Conservation (phyloP, 371 early-diverging fungal genomes). For the Mortierella sp. region DNA sequence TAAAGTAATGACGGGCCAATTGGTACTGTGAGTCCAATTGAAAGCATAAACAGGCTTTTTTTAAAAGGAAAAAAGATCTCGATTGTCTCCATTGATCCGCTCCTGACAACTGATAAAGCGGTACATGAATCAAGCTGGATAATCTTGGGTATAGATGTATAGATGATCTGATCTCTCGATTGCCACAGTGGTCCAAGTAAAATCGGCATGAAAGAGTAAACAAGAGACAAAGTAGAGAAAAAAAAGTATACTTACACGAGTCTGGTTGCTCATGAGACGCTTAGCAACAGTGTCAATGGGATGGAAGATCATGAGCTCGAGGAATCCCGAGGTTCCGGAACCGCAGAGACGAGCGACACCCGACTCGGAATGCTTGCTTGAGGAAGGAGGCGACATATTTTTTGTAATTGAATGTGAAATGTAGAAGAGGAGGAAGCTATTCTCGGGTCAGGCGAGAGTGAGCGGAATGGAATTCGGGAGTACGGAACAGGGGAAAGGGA, state of each 20-base stretch:
- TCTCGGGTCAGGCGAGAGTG: conserved; percentile 5
- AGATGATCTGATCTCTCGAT: too few species aligned
- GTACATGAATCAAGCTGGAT: too few species aligned
- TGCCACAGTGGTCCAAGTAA: background rate
- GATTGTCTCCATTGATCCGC: too few species aligned
- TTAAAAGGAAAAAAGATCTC: too few species aligned
- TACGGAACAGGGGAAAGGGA: conserved; percentile 8
- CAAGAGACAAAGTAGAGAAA: background rate
- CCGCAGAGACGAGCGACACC: conserved; percentile 90
- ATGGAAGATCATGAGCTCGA: conserved; percentile 96
- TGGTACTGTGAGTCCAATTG: background rate
- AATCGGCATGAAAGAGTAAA: background rate
- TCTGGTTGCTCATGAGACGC: conserved; percentile 96
- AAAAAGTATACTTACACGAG: conserved; percentile 68
- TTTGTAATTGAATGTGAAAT: conserved; percentile 9
- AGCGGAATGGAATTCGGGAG: conserved; percentile 12
- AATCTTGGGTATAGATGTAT: too few species aligned
- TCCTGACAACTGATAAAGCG: too few species aligned
- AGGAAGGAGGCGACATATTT: conserved; percentile 74
- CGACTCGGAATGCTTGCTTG: conserved; percentile 81
- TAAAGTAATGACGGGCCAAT: background rate
- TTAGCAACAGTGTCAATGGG: conserved; percentile 99
- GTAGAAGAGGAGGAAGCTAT: background rate
- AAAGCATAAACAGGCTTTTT: background rate
- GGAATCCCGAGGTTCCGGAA: conserved; percentile 92